A percentile compares a stretch with the other conserved stretches of the same genome.
Conservation (phyloP, 2,329 filamentous ascomycete genomes). For the Arachnopeziza araneosa region DNA sequence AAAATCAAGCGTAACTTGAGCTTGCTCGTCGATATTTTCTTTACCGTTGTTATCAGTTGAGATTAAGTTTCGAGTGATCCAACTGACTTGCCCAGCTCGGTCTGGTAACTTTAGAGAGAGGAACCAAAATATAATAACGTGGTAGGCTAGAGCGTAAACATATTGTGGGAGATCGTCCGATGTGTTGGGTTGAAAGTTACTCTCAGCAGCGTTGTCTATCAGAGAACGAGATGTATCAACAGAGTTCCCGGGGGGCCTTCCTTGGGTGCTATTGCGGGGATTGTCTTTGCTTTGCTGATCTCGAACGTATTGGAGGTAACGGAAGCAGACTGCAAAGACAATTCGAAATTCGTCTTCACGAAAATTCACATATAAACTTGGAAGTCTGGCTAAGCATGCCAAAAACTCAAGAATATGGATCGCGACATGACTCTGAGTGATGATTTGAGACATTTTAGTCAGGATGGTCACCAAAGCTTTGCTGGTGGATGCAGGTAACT, state of each 20-base stretch:
- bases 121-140: conserved; percentile 97
- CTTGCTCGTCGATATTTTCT: conserved; percentile 81
- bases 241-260: conserved; percentile 19
- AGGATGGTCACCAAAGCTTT: conserved; percentile 82
- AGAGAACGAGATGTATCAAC: conserved; percentile 29
- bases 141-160: conserved; percentile 87
- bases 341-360: conserved; percentile 87
- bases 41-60: conserved; percentile 72
- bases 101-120: conserved; percentile 81
- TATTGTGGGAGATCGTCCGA: conserved; percentile 84
- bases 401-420: conserved; percentile 95
- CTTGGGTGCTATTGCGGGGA: conserved; percentile 32
- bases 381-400: conserved; percentile 79
- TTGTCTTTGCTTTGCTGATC: conserved; percentile 46
- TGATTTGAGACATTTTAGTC: conserved; percentile 91
- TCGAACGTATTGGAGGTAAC: conserved; percentile 84
- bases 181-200: conserved; percentile 35
- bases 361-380: conserved; percentile 81
- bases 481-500: conserved; percentile 80
- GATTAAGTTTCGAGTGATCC: conserved; percentile 80
- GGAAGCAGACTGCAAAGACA: conserved; percentile 91
- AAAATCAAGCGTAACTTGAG: conserved; percentile 88
- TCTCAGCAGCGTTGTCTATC: conserved; percentile 37
- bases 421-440: conserved; percentile 86
- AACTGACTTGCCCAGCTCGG: conserved; percentile 75